Percentiles rank a stretch among this genome's conserved stretches.
These are phyloP conservation scores for Monoraphidium neglectum DNA, from an alignment of 139 green algal species.

Conservation along the genomic window DNA sequence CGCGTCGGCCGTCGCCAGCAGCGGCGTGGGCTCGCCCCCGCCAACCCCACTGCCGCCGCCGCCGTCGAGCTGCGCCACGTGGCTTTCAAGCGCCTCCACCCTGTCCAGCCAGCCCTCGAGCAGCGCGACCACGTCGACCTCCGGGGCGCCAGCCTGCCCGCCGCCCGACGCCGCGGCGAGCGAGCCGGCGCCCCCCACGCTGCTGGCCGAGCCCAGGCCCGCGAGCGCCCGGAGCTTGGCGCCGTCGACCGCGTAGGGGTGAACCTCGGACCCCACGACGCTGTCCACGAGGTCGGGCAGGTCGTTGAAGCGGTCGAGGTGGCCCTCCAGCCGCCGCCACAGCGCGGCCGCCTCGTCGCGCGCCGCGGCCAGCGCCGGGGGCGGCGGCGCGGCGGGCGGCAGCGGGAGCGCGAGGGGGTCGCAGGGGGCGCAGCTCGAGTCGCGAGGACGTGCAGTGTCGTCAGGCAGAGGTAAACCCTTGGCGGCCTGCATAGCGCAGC, in stretches of 20 bases:
- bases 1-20: conserved; percentile 18
- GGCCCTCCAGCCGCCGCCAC: conserved; percentile 5
- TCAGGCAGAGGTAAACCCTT: too few relatives aligned
- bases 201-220: background rate
- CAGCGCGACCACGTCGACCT: conserved; percentile 18
- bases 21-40: background rate
- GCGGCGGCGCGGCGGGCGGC: background rate
- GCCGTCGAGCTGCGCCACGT: background rate
- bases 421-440: background rate
- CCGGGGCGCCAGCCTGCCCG: background rate
- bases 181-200: background rate
- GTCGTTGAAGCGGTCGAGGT: conserved; percentile 6
- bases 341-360: conserved; percentile 3
- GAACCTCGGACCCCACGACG: conserved; percentile 8
- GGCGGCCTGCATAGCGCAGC: too few relatives aligned
- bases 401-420: background rate
- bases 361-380: background rate
- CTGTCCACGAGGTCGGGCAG: background rate
- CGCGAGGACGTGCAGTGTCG: too few relatives aligned
- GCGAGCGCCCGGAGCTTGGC: background rate
- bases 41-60: background rate
- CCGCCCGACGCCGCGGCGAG: background rate
- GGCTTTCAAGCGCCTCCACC: conserved; percentile 3
- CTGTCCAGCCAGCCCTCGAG: conserved; percentile 20
- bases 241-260: conserved; percentile 24